These are phyloP conservation scores for Termitomyces sp. DNA, from an alignment of 768 basidiomycete genomes.

Conservation along the genomic window DNA sequence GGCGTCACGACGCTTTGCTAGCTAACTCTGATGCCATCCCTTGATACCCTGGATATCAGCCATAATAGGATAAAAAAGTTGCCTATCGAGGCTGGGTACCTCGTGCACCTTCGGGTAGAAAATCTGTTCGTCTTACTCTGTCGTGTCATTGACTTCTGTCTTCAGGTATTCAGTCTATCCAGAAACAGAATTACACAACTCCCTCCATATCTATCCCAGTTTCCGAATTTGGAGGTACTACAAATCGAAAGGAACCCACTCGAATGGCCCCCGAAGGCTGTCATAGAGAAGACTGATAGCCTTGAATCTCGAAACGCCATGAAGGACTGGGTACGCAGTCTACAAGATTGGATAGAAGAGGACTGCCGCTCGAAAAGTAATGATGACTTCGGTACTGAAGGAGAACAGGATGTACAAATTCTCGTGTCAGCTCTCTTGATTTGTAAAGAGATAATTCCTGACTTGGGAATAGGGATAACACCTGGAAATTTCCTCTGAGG, in stretches of 20 bases:
- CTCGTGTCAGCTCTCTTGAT: constrained; percentile 25
- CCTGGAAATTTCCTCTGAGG: constrained; percentile 37
- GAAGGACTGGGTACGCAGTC: constrained; percentile 63
- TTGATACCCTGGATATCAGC: constrained; percentile 94
- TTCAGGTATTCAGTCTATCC: constrained; percentile 79
- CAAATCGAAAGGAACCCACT: constrained; percentile 90
- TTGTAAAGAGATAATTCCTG: constrained; percentile 1
- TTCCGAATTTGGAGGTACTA: constrained; percentile 68
- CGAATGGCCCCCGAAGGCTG: constrained; percentile 78
- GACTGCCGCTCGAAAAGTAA: constrained; percentile 35
- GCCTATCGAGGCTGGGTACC: constrained; percentile 74
- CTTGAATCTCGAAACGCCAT: constrained; percentile 44
- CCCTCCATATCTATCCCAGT: constrained; percentile 73
- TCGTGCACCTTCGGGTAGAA: constrained; percentile 69
- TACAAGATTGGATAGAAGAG: constrained; percentile 75
- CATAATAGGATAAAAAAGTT: constrained; percentile 84
- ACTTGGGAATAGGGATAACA: constrained; percentile 28
- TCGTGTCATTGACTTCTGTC: background rate
- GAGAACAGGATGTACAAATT: constrained; percentile 40
- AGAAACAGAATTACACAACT: constrained; percentile 80
- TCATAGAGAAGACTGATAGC: constrained; percentile 41
- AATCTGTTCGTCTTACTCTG: background rate
- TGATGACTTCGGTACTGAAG: constrained; percentile 47
- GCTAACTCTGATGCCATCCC: constrained; percentile 78
- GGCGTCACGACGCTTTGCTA: constrained; percentile 23